phyloP scores from a whole-genome alignment of 2,329 filamentous ascomycete genomes.

The Aureobasidium sp. region DNA sequence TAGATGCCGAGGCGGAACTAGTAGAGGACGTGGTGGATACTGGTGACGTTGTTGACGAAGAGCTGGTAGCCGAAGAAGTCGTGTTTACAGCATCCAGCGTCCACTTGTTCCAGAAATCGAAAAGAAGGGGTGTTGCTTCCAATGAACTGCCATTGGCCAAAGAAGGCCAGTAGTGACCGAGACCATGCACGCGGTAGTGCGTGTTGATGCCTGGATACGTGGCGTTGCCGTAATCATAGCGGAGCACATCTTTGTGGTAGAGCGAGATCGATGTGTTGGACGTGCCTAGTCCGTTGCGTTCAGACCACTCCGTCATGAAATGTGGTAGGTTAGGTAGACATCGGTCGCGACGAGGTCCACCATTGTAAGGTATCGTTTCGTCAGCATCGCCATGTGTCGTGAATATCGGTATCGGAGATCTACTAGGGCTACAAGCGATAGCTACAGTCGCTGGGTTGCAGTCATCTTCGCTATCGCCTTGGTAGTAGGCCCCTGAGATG shows the following conservation, averaged over 20 bases:
- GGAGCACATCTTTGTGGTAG: conserved; percentile 34
- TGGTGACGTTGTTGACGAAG: not conserved
- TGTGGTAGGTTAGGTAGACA: conserved; percentile 31
- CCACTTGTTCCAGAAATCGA: conserved; percentile 29
- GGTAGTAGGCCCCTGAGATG: conserved; percentile 54
- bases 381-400: conserved; percentile 52
- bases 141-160: conserved; percentile 20
- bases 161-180: conserved; percentile 48
- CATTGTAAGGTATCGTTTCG: conserved; percentile 45
- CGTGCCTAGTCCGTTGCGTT: conserved; percentile 36
- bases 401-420: conserved; percentile 41
- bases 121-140: conserved; percentile 28
- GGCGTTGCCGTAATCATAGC: conserved; percentile 27
- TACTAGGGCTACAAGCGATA: conserved; percentile 32
- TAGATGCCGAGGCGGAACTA: not conserved
- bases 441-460: conserved; percentile 27
- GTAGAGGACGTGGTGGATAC: not conserved
- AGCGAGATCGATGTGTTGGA: conserved; percentile 30
- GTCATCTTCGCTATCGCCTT: conserved; percentile 26
- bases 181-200: conserved; percentile 43
- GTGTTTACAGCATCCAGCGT: conserved; percentile 23
- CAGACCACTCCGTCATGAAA: conserved; percentile 45
- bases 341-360: conserved; percentile 34
- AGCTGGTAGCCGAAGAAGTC: not conserved
- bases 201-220: conserved; percentile 34